Conservation (phyloP, 208 protist species). For the Leishmania amazonensis region DNA sequence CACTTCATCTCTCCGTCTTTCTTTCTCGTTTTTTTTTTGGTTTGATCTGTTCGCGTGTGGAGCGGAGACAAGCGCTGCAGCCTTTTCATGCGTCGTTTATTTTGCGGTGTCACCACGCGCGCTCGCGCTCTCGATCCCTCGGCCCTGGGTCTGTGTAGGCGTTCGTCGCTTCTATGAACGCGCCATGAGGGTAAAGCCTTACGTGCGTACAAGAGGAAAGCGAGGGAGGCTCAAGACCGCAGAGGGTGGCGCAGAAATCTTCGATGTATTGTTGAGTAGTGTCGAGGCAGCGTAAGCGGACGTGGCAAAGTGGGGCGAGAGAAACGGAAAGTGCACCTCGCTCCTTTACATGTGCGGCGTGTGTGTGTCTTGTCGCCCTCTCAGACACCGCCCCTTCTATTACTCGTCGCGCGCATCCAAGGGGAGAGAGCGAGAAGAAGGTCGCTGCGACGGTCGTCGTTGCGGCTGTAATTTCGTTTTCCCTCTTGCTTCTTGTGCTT, state of each 20-base stretch:
- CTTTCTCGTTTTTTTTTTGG: not conserved
- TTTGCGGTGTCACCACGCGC: not conserved
- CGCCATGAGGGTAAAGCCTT: not conserved
- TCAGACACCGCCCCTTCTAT: too few relatives aligned
- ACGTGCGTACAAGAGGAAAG: not conserved
- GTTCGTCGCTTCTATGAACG: not conserved
- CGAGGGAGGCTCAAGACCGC: not conserved
- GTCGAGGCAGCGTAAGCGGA: not conserved
- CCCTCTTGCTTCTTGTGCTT: not conserved
- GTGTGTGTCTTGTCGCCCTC: not conserved
- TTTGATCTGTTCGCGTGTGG: not conserved
- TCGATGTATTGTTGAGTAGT: not conserved
- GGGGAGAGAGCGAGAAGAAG: not conserved
- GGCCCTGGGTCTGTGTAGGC: constrained; percentile 12
- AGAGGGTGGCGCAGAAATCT: not conserved
- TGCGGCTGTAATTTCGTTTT: not conserved
- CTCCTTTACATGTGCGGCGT: not conserved
- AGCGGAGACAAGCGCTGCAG: not conserved
- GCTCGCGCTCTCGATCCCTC: not conserved
- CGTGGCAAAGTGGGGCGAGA: not conserved
- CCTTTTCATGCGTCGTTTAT: not conserved
- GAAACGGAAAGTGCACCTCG: not conserved
- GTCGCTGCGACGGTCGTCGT: not conserved
- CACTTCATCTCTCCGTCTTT: not conserved
- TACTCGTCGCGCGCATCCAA: not conserved